These are phyloP conservation scores for Dillenia turbinata DNA, from an alignment of 164 flowering plant species.

Conservation along the genomic window DNA sequence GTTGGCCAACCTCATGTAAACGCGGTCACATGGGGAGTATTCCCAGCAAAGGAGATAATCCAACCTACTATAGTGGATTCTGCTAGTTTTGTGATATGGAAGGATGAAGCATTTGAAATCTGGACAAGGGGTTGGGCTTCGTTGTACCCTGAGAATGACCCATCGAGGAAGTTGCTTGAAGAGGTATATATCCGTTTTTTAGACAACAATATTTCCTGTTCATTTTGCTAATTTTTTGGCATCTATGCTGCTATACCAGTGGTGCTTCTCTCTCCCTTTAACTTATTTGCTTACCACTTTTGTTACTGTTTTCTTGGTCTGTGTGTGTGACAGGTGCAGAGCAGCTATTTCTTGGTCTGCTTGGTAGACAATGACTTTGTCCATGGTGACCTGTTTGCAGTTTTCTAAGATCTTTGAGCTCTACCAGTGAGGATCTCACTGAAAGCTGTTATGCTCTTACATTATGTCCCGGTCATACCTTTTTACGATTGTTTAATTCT, in stretches of 20 bases:
- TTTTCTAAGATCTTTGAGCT: slow-evolving; percentile 49
- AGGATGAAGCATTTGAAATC: slow-evolving; percentile 94
- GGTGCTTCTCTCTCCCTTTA: background rate
- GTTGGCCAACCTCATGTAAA: slow-evolving; percentile 46
- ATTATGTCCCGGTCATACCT: too few species aligned
- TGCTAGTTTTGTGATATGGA: slow-evolving; percentile 82
- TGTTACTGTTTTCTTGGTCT: slow-evolving; percentile 48
- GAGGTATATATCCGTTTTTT: slow-evolving; percentile 36
- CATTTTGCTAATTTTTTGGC: too few species aligned
- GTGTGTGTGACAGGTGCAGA: slow-evolving; percentile 50
- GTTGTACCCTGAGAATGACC: slow-evolving; percentile 66
- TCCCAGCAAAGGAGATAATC: slow-evolving; percentile 84
- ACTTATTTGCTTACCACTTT: background rate
- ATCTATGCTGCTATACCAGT: background rate
- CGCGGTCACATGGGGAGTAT: slow-evolving; percentile 97
- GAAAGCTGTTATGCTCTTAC: too few species aligned
- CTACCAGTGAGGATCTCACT: background rate
- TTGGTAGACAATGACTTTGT: slow-evolving; percentile 85
- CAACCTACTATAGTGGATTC: slow-evolving; percentile 96
- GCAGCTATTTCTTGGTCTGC: slow-evolving; percentile 75
- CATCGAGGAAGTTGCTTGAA: slow-evolving; percentile 63
- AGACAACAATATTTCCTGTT: background rate
- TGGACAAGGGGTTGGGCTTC: slow-evolving; percentile 82
- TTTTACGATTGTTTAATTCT: too few species aligned
- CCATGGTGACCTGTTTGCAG: slow-evolving; percentile 71